A percentile compares a stretch with the other conserved stretches of the same genome.
These are phyloP conservation scores for Brasenia schreberi DNA, from an alignment of 164 flowering plant genomes.

Conservation along the genomic window DNA sequence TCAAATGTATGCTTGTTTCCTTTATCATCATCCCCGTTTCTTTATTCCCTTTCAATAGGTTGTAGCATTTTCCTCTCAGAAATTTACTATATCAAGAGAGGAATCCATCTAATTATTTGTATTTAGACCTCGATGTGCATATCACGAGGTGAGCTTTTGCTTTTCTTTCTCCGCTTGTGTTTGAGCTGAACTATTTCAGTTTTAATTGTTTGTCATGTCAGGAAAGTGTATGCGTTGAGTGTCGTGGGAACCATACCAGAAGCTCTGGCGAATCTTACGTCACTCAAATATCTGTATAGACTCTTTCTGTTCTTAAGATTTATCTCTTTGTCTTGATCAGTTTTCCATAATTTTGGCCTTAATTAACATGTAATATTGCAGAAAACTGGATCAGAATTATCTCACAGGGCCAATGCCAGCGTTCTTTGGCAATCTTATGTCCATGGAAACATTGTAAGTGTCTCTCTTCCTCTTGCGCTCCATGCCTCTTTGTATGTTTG, in stretches of 20 bases:
- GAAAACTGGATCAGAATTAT: slow-evolving; percentile 45
- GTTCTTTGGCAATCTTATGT: slow-evolving; percentile 19
- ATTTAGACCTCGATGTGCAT: neutral
- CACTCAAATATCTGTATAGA: neutral
- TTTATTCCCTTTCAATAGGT: neutral
- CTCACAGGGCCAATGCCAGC: slow-evolving; percentile 61
- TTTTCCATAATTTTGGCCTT: neutral
- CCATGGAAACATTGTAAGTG: slow-evolving; percentile 12
- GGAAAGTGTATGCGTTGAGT: neutral
- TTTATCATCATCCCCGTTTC: neutral
- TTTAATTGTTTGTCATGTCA: neutral
- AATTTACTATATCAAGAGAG: neutral
- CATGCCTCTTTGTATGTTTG: neutral
- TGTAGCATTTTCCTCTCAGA: neutral
- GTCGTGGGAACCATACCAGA: neutral
- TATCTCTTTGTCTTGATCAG: neutral
- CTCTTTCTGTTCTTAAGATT: neutral
- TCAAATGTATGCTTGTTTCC: slow-evolving; percentile 4
- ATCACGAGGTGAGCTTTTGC: neutral
- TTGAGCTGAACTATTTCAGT: no score
- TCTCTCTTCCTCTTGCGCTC: neutral
- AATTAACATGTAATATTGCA: slow-evolving; percentile 10
- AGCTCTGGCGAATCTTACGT: slow-evolving; percentile 1
- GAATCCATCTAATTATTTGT: neutral
- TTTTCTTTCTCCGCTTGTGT: no score